phyloP scores from a whole-genome alignment of 164 flowering plant genomes.

The Euptelea pleiosperma region DNA sequence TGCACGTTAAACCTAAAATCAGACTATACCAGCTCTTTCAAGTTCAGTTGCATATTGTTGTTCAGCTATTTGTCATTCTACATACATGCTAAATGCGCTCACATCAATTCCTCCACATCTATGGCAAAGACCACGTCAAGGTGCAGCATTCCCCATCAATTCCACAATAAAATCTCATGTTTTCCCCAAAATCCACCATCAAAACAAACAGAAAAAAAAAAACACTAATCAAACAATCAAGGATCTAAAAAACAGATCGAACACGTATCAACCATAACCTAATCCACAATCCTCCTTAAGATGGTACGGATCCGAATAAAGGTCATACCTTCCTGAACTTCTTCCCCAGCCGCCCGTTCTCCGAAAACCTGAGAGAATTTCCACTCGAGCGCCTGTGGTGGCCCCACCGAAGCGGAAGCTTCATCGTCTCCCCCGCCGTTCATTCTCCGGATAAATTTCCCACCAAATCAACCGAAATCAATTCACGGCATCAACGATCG shows the following conservation, averaged over 20 bases:
- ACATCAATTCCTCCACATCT: neutral
- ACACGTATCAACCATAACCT: neutral
- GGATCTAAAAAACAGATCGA: conserved; percentile 15
- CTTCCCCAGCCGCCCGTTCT: conserved; percentile 77
- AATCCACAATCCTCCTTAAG: neutral
- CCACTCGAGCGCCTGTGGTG: conserved; percentile 67
- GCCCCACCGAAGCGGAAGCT: conserved; percentile 24
- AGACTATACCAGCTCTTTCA: conserved; percentile 1
- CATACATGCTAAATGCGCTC: neutral
- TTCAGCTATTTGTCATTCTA: neutral
- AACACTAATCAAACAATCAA: neutral
- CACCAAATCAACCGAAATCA: conserved; percentile 2
- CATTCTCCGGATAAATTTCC: conserved; percentile 22
- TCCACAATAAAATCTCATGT: neutral
- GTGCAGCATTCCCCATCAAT: neutral
- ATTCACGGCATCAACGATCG: conserved; percentile 14
- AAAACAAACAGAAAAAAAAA: neutral
- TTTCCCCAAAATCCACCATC: neutral
- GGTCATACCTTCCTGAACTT: conserved; percentile 74
- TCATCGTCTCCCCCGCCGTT: conserved; percentile 41
- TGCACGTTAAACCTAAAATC: neutral
- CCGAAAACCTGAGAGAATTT: conserved; percentile 91
- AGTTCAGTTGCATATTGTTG: neutral
- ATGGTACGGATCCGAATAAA: conserved; percentile 8
- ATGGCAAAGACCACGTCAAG: neutral